Base-by-base conservation (phyloP, 1,284 basidiomycete genomes). In the Ustilago curta region DNA sequence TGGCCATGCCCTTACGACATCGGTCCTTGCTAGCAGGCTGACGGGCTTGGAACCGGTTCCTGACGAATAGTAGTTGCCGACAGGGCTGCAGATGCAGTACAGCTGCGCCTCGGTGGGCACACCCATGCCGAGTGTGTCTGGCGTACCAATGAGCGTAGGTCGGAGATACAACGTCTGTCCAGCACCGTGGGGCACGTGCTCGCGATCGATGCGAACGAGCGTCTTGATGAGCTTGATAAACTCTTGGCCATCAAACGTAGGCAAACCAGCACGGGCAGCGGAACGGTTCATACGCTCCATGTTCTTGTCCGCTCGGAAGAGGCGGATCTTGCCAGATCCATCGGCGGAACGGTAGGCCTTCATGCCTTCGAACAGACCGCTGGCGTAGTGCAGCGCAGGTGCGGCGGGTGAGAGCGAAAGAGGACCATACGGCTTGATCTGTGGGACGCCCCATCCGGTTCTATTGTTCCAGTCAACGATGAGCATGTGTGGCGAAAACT, bases 401-500 rank as follows among this genome's bases (percentile, higher is more conserved):
- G 76, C 73, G 35, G 76, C 72, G 18, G 76, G 76, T 4, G 65
- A 69, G 44, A 78, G 63, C 42, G 62, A 53, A n/a, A 78, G 69
- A 2, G 69, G 71, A 4, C 71, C 75, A 45, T 74, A 96, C 54
- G 94, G 93, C 80, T 89, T 88, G 79, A 97, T 96, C 78, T 90
- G 87, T 8, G 94, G 95, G 5, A 88, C 85, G 19, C 89, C 91
- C 94, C 95, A 97, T 8, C 94, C 94, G 19, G 87, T 86, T 16
- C 86, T 81, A 21, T 88, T 86, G 59, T 88, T 87, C 94, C 94
- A 97, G n/a, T 91, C 90, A 73, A 95, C 89, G 44, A 88, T 89
- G 48, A 97, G 87, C 94, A 97, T 97, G 86, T 97, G 95, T 85
- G 96, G 93, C 27, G 94, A 94, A 74, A 88, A 88, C 11, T 86